These are phyloP conservation scores for Salix purpurea DNA, from an alignment of 345 rosid species.

Conservation along the genomic window DNA sequence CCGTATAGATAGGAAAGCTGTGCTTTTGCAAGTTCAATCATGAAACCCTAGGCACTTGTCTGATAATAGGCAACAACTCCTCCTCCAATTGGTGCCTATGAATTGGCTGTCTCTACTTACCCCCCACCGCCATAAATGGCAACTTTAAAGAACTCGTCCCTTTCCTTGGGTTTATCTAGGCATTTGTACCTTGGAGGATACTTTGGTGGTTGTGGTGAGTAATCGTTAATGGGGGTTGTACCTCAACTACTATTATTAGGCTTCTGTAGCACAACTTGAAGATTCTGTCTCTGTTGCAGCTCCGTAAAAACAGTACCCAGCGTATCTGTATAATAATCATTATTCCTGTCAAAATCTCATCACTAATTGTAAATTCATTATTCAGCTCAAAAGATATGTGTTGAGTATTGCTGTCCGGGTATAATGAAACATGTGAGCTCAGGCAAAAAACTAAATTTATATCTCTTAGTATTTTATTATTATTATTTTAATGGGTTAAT, in stretches of 20 bases:
- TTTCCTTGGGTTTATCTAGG: neutral
- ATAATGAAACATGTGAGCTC: no score
- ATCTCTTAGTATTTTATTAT: no score
- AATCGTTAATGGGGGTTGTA: neutral
- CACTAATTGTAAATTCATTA: no score
- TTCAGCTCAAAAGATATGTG: neutral
- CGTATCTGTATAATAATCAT: neutral
- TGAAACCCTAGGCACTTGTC: neutral
- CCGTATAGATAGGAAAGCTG: neutral
- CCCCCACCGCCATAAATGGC: neutral
- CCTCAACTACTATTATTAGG: neutral
- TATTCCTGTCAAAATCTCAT: neutral
- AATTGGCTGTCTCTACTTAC: neutral
- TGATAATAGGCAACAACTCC: neutral
- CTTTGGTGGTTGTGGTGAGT: neutral
- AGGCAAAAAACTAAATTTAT: no score
- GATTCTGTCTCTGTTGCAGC: neutral
- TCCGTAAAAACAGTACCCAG: neutral
- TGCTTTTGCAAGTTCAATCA: constrained; percentile 1
- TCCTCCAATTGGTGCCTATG: neutral
- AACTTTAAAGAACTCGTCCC: neutral
- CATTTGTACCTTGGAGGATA: neutral
- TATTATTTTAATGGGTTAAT: no score
- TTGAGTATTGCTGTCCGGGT: no score
- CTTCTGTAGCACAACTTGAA: neutral